phyloP scores from a whole-genome alignment of 805 yeast species.

The Wickerhamiella azyma region DNA sequence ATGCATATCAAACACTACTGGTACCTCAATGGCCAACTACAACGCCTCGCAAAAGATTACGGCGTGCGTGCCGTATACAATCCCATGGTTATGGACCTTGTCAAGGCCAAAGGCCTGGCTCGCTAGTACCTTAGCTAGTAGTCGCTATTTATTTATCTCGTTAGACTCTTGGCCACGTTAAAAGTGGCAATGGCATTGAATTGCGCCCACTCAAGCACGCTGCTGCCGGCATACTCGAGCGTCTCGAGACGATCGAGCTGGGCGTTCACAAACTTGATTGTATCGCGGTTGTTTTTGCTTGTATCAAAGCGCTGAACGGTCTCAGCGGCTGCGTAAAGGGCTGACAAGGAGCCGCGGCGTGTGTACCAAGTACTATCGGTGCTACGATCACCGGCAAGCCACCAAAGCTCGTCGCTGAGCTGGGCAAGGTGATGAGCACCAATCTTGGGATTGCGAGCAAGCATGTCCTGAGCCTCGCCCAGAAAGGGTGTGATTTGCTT shows the following conservation, averaged over 20 bases:
- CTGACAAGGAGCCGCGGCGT: conserved; percentile 58
- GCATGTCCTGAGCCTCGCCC: conserved; percentile 39
- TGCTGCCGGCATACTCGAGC: conserved; percentile 47
- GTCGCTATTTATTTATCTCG: conserved; percentile 6
- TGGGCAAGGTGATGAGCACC: conserved; percentile 58
- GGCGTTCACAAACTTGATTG: conserved; percentile 49
- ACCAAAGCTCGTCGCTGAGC: conserved; percentile 72
- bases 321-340: conserved; percentile 58
- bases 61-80: neutral
- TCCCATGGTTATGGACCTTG: neutral
- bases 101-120: neutral
- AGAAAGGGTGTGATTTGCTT: conserved; percentile 14
- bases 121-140: neutral
- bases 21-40: neutral
- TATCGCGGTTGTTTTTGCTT: conserved; percentile 40
- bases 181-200: conserved; percentile 51
- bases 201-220: conserved; percentile 61
- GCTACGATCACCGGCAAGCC: conserved; percentile 61
- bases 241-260: conserved; percentile 40
- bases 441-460: conserved; percentile 40
- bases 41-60: neutral
- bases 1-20: neutral
- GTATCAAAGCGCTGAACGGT: conserved; percentile 67
- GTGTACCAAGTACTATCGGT: conserved; percentile 85
- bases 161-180: conserved; percentile 59